phyloP scores from a whole-genome alignment of 208 protist species.

The Naegleria fowleri region DNA sequence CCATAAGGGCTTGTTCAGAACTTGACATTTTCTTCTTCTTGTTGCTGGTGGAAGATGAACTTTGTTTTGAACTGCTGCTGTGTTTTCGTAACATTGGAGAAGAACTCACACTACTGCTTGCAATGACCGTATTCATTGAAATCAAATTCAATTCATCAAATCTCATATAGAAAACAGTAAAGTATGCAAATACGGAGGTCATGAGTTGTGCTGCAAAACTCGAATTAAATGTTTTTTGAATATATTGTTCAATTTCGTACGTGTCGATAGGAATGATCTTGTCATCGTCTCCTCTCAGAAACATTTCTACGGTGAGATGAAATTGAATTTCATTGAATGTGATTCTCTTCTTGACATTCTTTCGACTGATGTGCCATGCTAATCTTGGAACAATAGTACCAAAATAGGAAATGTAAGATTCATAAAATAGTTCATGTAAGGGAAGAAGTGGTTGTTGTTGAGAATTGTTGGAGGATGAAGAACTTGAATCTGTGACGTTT shows the following conservation, averaged over 20 bases:
- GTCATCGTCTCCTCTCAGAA: background rate
- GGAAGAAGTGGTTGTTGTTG: no score
- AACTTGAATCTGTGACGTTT: no score
- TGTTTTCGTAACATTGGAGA: no score
- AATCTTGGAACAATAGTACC: background rate
- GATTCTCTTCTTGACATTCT: background rate
- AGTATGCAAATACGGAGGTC: background rate
- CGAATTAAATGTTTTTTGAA: background rate
- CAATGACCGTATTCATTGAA: no score
- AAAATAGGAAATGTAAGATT: no score
- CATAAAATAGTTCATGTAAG: no score
- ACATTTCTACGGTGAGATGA: background rate
- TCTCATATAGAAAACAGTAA: background rate
- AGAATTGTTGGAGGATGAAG: no score
- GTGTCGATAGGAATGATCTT: background rate
- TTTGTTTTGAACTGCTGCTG: no score
- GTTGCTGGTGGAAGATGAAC: no score
- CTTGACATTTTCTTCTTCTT: no score
- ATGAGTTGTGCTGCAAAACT: background rate
- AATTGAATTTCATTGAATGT: background rate
- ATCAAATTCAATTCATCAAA: background rate
- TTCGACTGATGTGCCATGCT: background rate
- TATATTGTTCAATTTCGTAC: background rate
- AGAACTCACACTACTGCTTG: no score
- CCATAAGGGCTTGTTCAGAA: no score